Percentiles rank a stretch among this genome's conserved stretches.
Conservation (phyloP, 768 basidiomycete species). For the Amanita pallidorosea region DNA sequence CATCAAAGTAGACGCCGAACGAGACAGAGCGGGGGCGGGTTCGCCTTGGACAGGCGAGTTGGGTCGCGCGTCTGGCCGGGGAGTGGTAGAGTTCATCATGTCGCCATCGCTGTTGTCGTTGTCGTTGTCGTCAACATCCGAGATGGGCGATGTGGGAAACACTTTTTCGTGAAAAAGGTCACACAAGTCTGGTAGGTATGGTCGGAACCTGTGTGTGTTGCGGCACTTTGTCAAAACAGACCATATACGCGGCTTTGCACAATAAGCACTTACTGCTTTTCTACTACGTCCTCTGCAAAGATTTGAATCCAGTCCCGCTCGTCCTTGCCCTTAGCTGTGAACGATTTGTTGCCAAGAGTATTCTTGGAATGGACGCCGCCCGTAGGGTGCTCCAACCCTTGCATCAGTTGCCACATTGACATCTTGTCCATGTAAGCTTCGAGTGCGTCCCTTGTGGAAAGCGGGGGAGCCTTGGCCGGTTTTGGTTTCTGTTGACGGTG, state of each 20-base stretch:
- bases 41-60: slow-evolving; percentile 7
- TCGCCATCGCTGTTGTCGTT: slow-evolving; percentile 10
- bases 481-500: slow-evolving; percentile 6
- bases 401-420: slow-evolving; percentile 66
- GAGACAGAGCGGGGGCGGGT: neutral
- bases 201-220: slow-evolving; percentile 37
- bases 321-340: slow-evolving; percentile 16
- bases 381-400: slow-evolving; percentile 17
- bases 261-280: slow-evolving; percentile 39
- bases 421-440: slow-evolving; percentile 74
- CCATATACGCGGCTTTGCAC: neutral
- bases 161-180: slow-evolving; percentile 53
- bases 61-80: slow-evolving; percentile 9
- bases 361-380: slow-evolving; percentile 3
- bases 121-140: slow-evolving; percentile 25
- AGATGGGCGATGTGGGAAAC: slow-evolving; percentile 54
- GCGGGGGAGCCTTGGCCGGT: slow-evolving; percentile 13
- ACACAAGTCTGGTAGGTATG: slow-evolving; percentile 39
- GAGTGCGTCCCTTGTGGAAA: slow-evolving; percentile 34
- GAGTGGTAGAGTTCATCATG: neutral
- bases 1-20: neutral
- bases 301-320: slow-evolving; percentile 62
- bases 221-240: neutral
- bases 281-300: slow-evolving; percentile 60
- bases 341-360: slow-evolving; percentile 5